Evolutionary conservation across 441 rosid species (phyloP).

Genomic region (Erodium chrysanthum): DNA sequence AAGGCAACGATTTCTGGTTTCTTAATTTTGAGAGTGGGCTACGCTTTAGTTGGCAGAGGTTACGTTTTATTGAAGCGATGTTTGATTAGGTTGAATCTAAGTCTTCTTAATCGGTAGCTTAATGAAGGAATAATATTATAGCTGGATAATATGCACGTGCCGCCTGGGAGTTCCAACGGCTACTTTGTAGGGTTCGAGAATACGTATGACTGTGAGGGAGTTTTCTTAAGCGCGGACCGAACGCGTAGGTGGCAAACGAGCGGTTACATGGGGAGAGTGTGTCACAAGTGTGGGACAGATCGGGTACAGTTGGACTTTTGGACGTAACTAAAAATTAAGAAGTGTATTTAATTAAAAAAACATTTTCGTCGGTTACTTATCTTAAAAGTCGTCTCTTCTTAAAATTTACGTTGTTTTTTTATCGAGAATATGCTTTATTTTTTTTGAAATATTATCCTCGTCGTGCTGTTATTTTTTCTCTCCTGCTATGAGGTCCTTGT

Average conservation of each 20-base stretch:
- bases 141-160: neutral
- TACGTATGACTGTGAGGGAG: neutral
- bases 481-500: too few species aligned
- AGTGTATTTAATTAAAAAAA: too few species aligned
- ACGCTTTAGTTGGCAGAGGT: neutral
- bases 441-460: too few species aligned
- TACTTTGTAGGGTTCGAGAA: neutral
- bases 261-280: too few species aligned
- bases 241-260: neutral
- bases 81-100: neutral
- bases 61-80: slow-evolving; percentile 3
- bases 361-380: too few species aligned
- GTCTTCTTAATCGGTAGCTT: neutral
- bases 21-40: neutral
- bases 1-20: neutral
- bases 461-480: too few species aligned
- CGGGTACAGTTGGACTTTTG: too few species aligned
- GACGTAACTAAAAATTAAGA: too few species aligned
- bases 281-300: too few species aligned
- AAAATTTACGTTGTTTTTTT: too few species aligned
- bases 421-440: too few species aligned
- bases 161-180: neutral
- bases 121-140: neutral
- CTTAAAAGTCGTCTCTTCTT: too few species aligned
- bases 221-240: neutral